Evolutionary conservation across 2,329 filamentous ascomycete genomes (phyloP).

Genomic region (Ophiostoma montium): DNA sequence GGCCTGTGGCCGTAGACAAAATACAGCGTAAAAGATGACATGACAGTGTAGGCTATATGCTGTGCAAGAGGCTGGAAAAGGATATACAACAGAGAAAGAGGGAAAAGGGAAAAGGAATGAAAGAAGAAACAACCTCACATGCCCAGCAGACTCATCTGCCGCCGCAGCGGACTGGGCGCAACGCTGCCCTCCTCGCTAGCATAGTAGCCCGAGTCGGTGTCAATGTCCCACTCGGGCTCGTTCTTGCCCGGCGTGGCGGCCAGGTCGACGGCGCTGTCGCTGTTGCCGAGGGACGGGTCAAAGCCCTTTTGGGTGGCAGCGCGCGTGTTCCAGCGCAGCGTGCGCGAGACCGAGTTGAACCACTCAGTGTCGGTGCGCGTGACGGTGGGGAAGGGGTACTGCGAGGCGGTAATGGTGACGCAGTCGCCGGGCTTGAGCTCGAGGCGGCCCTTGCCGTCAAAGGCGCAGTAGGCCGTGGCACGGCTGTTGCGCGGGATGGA

Average conservation of each 20-base stretch:
- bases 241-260: conserved; percentile 34
- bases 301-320: conserved; percentile 89
- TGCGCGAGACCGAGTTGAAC: conserved; percentile 91
- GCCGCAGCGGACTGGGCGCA: conserved; percentile 51
- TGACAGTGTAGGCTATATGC: neutral
- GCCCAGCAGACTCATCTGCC: conserved; percentile 61
- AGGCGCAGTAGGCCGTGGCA: conserved; percentile 90
- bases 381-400: conserved; percentile 95
- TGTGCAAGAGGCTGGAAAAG: neutral
- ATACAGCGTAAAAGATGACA: neutral
- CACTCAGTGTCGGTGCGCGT: conserved; percentile 81
- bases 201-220: conserved; percentile 65
- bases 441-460: conserved; percentile 91
- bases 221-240: conserved; percentile 77
- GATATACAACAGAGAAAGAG: neutral
- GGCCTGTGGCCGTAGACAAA: neutral
- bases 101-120: neutral
- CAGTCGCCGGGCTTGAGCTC: conserved; percentile 88
- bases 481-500: conserved; percentile 73
- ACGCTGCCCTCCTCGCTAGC: conserved; percentile 59
- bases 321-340: conserved; percentile 86
- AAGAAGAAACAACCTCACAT: conserved; percentile 26
- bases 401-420: conserved; percentile 88
- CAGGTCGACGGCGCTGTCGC: conserved; percentile 26
- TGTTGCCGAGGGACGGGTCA: conserved; percentile 27